These are phyloP conservation scores for Onygenales sp. DNA, from an alignment of 2,329 filamentous ascomycete genomes.

Conservation along the genomic window DNA sequence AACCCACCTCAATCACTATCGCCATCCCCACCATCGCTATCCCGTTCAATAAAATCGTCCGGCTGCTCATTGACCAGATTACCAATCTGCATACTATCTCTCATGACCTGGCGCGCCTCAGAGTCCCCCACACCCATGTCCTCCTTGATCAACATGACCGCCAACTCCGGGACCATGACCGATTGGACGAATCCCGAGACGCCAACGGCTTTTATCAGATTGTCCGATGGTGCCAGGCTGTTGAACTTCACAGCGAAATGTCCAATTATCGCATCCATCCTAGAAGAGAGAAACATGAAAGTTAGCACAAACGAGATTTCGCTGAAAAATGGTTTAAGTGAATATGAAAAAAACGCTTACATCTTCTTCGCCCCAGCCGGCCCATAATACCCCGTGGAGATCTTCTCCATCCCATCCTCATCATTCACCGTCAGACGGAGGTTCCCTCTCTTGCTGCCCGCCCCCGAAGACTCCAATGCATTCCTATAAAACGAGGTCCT, in stretches of 20 bases:
- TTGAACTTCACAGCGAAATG: slow-evolving; percentile 53
- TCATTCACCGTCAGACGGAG: slow-evolving; percentile 44
- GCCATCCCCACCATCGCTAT: slow-evolving; percentile 18
- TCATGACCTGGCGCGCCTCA: slow-evolving; percentile 47
- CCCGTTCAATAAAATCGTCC: slow-evolving; percentile 41
- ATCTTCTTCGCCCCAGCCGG: slow-evolving; percentile 62
- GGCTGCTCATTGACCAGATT: slow-evolving; percentile 58
- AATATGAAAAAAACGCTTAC: slow-evolving; percentile 35
- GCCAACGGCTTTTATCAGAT: slow-evolving; percentile 56
- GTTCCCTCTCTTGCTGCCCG: slow-evolving; percentile 49
- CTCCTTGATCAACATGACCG: slow-evolving; percentile 47
- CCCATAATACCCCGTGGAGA: slow-evolving; percentile 77
- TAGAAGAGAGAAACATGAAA: slow-evolving; percentile 13
- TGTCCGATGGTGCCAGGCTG: slow-evolving; percentile 53
- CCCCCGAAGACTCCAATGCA: slow-evolving; percentile 45
- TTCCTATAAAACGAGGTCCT: slow-evolving; percentile 51
- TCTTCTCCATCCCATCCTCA: slow-evolving; percentile 37
- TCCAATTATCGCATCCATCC: slow-evolving; percentile 50
- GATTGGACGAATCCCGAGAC: slow-evolving; percentile 61
- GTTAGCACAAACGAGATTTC: neutral
- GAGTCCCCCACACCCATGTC: slow-evolving; percentile 44
- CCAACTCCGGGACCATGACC: slow-evolving; percentile 66
- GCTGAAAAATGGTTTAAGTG: slow-evolving; percentile 8
- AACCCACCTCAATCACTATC: slow-evolving; percentile 5
- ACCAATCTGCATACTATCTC: slow-evolving; percentile 58